Conservation (phyloP, 441 rosid species). For the Breynia disticha region DNA sequence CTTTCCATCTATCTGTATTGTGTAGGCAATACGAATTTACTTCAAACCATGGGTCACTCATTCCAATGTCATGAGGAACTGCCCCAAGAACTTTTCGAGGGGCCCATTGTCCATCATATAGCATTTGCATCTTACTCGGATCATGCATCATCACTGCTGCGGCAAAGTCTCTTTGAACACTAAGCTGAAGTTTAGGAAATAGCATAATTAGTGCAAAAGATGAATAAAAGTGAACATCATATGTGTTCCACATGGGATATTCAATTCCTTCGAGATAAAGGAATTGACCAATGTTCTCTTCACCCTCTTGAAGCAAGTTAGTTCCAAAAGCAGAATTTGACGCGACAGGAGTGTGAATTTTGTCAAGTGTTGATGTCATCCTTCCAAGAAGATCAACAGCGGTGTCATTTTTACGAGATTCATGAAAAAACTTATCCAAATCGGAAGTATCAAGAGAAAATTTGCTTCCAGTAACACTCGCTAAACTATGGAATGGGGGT, state of each 20-base stretch:
- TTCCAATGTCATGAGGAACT: slow-evolving; percentile 81
- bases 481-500: slow-evolving; percentile 59
- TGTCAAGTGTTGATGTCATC: slow-evolving; percentile 52
- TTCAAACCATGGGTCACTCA: slow-evolving; percentile 75
- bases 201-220: slow-evolving; percentile 71
- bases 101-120: slow-evolving; percentile 50
- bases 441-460: slow-evolving; percentile 57
- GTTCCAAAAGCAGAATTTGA: slow-evolving; percentile 77
- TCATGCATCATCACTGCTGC: slow-evolving; percentile 86
- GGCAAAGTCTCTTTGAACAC: slow-evolving; percentile 77
- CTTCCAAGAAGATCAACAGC: slow-evolving; percentile 59
- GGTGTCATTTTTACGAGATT: slow-evolving; percentile 29
- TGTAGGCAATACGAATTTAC: slow-evolving; percentile 61
- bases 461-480: slow-evolving; percentile 43
- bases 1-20: slow-evolving; percentile 73
- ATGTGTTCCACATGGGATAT: slow-evolving; percentile 90
- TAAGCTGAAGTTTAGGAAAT: slow-evolving; percentile 71
- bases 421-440: slow-evolving; percentile 21
- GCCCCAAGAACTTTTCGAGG: slow-evolving; percentile 70
- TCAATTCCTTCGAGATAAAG: slow-evolving; percentile 85
- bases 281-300: slow-evolving; percentile 91
- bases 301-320: slow-evolving; percentile 71
- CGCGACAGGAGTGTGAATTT: slow-evolving; percentile 48
- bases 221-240: slow-evolving; percentile 83
- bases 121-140: slow-evolving; percentile 47